A percentile compares a stretch with the other conserved stretches of the same genome.
phyloP scores from a whole-genome alignment of 2,329 filamentous ascomycete genomes.

The Ceratocystis smalleyi region DNA sequence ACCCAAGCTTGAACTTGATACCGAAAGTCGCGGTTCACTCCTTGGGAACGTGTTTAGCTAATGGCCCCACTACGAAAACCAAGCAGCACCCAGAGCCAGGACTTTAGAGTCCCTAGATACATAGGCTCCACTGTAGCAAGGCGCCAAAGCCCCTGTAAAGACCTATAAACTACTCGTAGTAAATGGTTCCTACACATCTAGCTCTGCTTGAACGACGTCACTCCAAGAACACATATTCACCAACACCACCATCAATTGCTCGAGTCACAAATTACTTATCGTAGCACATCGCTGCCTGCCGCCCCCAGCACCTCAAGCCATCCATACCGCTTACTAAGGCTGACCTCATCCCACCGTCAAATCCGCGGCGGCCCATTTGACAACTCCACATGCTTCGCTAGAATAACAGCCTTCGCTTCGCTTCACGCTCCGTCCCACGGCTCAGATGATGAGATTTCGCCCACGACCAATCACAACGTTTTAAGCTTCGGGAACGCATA shows the following conservation, averaged over 20 bases:
- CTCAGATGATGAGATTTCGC: background rate
- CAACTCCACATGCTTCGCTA: background rate
- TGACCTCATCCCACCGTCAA: background rate
- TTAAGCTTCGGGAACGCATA: background rate
- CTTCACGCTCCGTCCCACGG: background rate
- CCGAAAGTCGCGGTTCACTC: background rate
- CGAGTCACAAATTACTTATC: background rate
- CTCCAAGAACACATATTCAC: background rate
- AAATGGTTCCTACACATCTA: too few relatives aligned
- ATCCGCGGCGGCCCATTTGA: background rate
- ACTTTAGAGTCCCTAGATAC: background rate
- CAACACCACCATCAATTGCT: background rate
- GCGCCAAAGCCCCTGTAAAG: background rate
- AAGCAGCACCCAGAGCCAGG: background rate
- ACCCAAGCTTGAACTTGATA: background rate
- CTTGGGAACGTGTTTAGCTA: background rate
- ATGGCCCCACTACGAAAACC: background rate
- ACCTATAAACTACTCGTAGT: background rate
- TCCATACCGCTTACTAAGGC: too few relatives aligned
- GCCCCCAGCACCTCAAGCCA: background rate
- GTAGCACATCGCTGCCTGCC: background rate
- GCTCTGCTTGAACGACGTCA: background rate
- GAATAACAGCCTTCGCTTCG: background rate
- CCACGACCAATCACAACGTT: background rate
- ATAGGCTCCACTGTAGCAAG: background rate